A percentile compares a stretch with the other conserved stretches of the same genome.
Conservation (phyloP, 106 monocot species). For the Dioscorea alata region DNA sequence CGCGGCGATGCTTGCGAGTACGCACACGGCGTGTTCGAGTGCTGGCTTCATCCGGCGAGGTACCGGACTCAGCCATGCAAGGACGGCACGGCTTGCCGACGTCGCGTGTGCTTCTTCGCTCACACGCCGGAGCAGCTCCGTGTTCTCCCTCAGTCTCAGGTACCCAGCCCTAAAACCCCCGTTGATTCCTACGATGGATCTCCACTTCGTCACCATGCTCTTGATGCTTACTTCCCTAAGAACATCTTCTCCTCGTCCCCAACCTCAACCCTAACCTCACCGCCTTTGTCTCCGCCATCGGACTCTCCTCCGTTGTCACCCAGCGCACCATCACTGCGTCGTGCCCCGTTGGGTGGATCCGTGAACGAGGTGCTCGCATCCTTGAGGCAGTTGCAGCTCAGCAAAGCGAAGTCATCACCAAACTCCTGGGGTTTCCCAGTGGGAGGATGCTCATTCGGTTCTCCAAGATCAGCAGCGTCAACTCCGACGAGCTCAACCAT, state of each 20-base stretch:
- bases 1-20: constrained; percentile 78
- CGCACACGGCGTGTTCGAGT: constrained; percentile 93
- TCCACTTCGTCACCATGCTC: constrained; percentile 29
- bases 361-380: constrained; percentile 43
- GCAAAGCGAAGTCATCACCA: constrained; percentile 31
- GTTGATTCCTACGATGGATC: constrained; percentile 63
- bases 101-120: constrained; percentile 68
- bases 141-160: constrained; percentile 25
- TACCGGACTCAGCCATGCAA: constrained; percentile 97
- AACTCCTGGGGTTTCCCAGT: constrained; percentile 26
- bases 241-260: constrained; percentile 24
- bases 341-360: not conserved
- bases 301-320: constrained; percentile 64
- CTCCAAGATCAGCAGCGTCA: constrained; percentile 23
- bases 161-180: constrained; percentile 12
- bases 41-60: constrained; percentile 90
- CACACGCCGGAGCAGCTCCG: constrained; percentile 82
- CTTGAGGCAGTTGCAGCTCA: constrained; percentile 45
- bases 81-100: constrained; percentile 70
- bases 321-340: too few species aligned
- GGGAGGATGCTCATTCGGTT: not conserved
- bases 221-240: constrained; percentile 25
- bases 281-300: constrained; percentile 41
- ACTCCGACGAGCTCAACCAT: constrained; percentile 32
- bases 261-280: constrained; percentile 33